These are phyloP conservation scores for Microdochium paspali DNA, from an alignment of 2,329 filamentous ascomycete species.

Conservation along the genomic window DNA sequence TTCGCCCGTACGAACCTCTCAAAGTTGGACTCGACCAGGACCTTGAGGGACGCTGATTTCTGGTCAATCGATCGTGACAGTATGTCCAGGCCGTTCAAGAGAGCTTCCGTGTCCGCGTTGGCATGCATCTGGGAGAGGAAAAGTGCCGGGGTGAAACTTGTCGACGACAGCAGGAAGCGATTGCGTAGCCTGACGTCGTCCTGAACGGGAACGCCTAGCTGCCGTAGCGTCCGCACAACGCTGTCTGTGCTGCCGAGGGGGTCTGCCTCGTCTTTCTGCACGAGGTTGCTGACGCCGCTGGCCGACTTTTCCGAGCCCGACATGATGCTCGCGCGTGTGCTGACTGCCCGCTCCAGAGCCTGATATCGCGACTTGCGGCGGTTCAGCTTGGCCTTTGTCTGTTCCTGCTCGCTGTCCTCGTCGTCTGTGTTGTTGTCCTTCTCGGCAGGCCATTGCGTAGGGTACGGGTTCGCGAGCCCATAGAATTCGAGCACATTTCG, in stretches of 20 bases:
- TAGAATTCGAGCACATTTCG: conserved; percentile 80
- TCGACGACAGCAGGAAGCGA: conserved; percentile 90
- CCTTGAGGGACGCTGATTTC: conserved; percentile 93
- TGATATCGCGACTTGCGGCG: conserved; percentile 73
- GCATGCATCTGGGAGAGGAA: conserved; percentile 91
- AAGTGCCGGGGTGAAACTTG: conserved; percentile 83
- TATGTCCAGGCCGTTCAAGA: conserved; percentile 74
- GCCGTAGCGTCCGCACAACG: conserved; percentile 71
- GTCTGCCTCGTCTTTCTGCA: conserved; percentile 88
- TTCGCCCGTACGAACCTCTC: conserved; percentile 97
- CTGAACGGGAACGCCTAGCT: conserved; percentile 70
- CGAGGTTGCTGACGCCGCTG: conserved; percentile 61
- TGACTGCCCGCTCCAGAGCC: conserved; percentile 68
- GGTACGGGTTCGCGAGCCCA: conserved; percentile 69
- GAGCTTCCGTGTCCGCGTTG: conserved; percentile 69
- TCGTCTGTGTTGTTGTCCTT: conserved; percentile 60
- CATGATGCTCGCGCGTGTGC: conserved; percentile 56
- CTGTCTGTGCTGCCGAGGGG: conserved; percentile 82
- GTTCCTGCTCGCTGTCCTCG: conserved; percentile 50
- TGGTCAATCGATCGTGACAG: conserved; percentile 91
- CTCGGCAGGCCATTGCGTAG: conserved; percentile 77
- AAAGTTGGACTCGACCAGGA: conserved; percentile 95
- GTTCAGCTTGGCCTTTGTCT: conserved; percentile 37
- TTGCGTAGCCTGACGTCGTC: conserved; percentile 77
- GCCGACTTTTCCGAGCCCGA: conserved; percentile 59